Conservation (phyloP, 345 rosid species). For the Litchi chinensis region DNA sequence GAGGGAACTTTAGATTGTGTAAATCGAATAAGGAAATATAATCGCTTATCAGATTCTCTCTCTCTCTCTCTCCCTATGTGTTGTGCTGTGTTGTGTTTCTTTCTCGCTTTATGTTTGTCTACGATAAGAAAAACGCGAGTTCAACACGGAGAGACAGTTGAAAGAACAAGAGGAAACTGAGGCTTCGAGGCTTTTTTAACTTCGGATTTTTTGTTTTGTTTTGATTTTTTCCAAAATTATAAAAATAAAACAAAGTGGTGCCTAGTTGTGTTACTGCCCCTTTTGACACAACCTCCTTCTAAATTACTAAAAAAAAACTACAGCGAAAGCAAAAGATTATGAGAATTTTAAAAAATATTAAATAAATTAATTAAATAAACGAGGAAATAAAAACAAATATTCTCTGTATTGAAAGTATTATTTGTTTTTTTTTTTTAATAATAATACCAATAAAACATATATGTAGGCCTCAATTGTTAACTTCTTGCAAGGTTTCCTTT, state of each 20-base stretch:
- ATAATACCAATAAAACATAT: not conserved
- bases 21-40: not conserved
- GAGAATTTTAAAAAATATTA: not conserved
- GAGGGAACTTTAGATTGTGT: not conserved
- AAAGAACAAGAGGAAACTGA: slow-evolving; percentile 5
- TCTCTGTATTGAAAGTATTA: slow-evolving; percentile 1
- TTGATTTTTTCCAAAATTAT: too few species aligned
- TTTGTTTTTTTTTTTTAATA: not conserved
- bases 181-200: slow-evolving; percentile 2
- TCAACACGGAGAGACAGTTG: slow-evolving; percentile 67
- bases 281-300: not conserved
- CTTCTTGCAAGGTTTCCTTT: not conserved
- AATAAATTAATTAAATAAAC: not conserved
- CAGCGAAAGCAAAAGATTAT: not conserved
- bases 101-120: slow-evolving; percentile 22
- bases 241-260: slow-evolving; percentile 6
- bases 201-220: not conserved
- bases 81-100: not conserved
- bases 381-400: slow-evolving; percentile 13
- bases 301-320: not conserved
- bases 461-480: not conserved
- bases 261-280: not conserved
- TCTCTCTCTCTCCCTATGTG: not conserved
- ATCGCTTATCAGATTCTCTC: slow-evolving; percentile 13
- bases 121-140: slow-evolving; percentile 47